phyloP scores from a whole-genome alignment of 2,329 filamentous ascomycete genomes.

The Microsporum audouinii region DNA sequence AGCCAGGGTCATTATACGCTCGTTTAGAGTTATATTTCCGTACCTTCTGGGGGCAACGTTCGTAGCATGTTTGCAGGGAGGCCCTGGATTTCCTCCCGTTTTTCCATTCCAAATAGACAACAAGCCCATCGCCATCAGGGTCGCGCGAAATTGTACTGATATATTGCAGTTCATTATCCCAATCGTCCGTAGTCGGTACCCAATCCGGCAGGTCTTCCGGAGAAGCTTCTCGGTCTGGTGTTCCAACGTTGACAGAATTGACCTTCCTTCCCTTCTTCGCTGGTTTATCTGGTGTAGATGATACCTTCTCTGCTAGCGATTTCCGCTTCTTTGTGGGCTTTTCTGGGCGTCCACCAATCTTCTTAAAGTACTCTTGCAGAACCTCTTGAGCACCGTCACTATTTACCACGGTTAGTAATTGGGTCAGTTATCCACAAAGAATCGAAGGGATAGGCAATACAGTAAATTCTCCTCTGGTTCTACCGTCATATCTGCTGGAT shows the following conservation, averaged over 20 bases:
- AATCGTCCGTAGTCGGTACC: constrained; percentile 22
- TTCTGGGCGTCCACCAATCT: constrained; percentile 33
- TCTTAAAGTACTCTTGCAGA: constrained; percentile 32
- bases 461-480: constrained; percentile 36
- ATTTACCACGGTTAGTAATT: constrained; percentile 14
- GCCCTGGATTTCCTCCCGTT: constrained; percentile 36
- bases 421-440: neutral
- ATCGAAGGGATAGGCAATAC: neutral
- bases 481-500: constrained; percentile 33
- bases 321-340: constrained; percentile 17
- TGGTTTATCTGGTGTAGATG: constrained; percentile 17
- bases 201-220: constrained; percentile 22
- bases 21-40: constrained; percentile 4
- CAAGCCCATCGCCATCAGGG: constrained; percentile 22
- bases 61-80: constrained; percentile 31
- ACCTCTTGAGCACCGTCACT: constrained; percentile 29
- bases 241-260: neutral
- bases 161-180: constrained; percentile 32
- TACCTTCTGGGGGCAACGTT: constrained; percentile 34
- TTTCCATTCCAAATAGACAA: constrained; percentile 34
- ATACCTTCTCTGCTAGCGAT: constrained; percentile 20
- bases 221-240: neutral
- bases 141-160: constrained; percentile 37
- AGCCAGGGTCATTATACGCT: neutral
- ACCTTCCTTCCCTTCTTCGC: constrained; percentile 21